Evolutionary conservation across 2,329 filamentous ascomycete species (phyloP), one percentile per base, ranked within the genome.

Genomic region (Verticillium albo-atrum): DNA sequence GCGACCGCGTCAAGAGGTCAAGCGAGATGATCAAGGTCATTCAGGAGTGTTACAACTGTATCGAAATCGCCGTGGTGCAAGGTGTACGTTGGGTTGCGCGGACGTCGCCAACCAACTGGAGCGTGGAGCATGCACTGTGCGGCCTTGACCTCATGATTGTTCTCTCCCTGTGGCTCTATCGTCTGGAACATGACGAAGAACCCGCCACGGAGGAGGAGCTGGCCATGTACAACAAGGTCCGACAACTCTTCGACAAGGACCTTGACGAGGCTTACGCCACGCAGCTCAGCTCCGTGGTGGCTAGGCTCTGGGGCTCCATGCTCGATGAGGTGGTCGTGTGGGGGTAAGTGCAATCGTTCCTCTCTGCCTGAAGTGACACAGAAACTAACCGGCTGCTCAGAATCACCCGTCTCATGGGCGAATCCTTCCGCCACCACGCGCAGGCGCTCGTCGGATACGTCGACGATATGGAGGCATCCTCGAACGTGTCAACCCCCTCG

Each of bases 21-120:
- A 88, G 90, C 69, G 94, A 98, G 75, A 98, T 98, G 94, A 90
- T 97, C 81, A 96, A 97, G 78, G 93, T 98, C 68, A 96, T 99
- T 63, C 89, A 98, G 71, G 92, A 96, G 75, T 98, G 95, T 78
- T 98, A 95, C 76, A 92, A 96, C 75, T 98, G 93, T 79, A 93
- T 99, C 70, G 94, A 98, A 75, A 97, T 95, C 55, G 94, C 94
- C 59, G 94, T 96, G 53, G 80, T 92, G 63, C 93, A 97, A 75
- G 95, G 94, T 65, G 92, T 98, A 66, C 92, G 94, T 68, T 98
- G 95, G 94, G 93, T 98, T 63, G 94, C 94, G n/a, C 89, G 93
- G 67, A 97, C 94, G 25, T 97, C 93, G 54, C 92, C 95, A 25
- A 97, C 95, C 54, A 98, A 98, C 77, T 99, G 95, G 95, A 98